A percentile compares a stretch with the other conserved stretches of the same genome.
Conservation (phyloP, 805 yeast species). For the Myxozyma geophila region DNA sequence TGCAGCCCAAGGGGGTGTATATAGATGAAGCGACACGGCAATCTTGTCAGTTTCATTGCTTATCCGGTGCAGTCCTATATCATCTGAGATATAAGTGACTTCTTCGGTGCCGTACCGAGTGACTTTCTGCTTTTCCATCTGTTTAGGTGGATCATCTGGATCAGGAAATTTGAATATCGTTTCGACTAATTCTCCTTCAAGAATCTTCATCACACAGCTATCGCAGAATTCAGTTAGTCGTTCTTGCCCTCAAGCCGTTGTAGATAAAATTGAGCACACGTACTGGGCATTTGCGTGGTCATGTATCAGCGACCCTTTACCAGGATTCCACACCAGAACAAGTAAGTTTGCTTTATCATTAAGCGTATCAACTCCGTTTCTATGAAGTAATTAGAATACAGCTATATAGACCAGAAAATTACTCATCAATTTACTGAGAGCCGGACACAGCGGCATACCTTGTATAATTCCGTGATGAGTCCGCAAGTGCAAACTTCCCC, state of each 20-base stretch:
- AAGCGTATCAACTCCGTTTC: slow-evolving; percentile 77
- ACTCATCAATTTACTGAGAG: too few relatives aligned
- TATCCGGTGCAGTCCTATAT: slow-evolving; percentile 68
- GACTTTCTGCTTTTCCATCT: slow-evolving; percentile 40
- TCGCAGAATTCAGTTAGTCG: not conserved
- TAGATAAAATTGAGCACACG: not conserved
- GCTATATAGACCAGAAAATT: not conserved
- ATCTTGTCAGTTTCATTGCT: slow-evolving; percentile 52
- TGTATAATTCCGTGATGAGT: slow-evolving; percentile 56
- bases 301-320: slow-evolving; percentile 65
- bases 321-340: slow-evolving; percentile 73
- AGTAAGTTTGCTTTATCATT: slow-evolving; percentile 72
- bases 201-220: slow-evolving; percentile 67
- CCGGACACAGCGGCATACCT: slow-evolving; percentile 22
- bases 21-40: slow-evolving; percentile 69
- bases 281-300: slow-evolving; percentile 74
- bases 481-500: slow-evolving; percentile 61
- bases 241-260: not conserved
- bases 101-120: slow-evolving; percentile 45
- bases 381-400: slow-evolving; percentile 11
- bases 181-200: slow-evolving; percentile 64
- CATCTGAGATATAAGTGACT: slow-evolving; percentile 69
- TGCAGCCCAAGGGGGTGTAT: slow-evolving; percentile 77
- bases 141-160: slow-evolving; percentile 37
- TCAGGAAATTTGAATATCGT: slow-evolving; percentile 59